A percentile compares a stretch with the other conserved stretches of the same genome.
These are phyloP conservation scores for Xylaria telfairii DNA, from an alignment of 495 filamentous ascomycete genomes.

Conservation along the genomic window DNA sequence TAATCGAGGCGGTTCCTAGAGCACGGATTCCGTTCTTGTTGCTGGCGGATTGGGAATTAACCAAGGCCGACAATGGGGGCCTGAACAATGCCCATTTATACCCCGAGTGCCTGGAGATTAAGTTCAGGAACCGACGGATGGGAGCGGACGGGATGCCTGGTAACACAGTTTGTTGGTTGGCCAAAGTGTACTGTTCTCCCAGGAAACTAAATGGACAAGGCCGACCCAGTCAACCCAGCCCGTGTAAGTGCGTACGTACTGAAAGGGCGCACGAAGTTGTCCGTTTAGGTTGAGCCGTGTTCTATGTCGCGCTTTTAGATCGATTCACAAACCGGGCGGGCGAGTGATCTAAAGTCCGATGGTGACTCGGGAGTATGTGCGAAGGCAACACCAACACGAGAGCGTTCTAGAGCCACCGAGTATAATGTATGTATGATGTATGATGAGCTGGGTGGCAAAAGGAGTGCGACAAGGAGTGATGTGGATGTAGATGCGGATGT, in stretches of 20 bases:
- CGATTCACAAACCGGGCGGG: background rate
- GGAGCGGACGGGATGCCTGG: background rate
- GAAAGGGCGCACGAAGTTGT: no score
- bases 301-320: background rate
- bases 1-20: background rate
- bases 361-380: background rate
- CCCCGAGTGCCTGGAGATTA: background rate
- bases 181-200: background rate
- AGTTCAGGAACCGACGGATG: background rate
- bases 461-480: background rate
- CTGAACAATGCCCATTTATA: slow-evolving; percentile 13
- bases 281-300: background rate
- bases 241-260: background rate
- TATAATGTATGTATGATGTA: no score
- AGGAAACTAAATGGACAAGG: background rate
- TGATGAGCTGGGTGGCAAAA: background rate
- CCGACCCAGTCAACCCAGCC: background rate
- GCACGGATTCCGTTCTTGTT: background rate
- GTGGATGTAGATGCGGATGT: no score
- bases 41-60: background rate
- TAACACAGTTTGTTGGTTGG: slow-evolving; percentile 2
- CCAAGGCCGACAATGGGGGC: slow-evolving; percentile 6
- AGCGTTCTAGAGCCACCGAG: slow-evolving; percentile 4
- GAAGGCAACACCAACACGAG: background rate
- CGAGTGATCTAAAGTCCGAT: slow-evolving; percentile 7